Percentiles rank a stretch among this genome's conserved stretches.
Evolutionary conservation across 306 rosid species (phyloP).

Genomic region (Casuarina cunninghamiana): DNA sequence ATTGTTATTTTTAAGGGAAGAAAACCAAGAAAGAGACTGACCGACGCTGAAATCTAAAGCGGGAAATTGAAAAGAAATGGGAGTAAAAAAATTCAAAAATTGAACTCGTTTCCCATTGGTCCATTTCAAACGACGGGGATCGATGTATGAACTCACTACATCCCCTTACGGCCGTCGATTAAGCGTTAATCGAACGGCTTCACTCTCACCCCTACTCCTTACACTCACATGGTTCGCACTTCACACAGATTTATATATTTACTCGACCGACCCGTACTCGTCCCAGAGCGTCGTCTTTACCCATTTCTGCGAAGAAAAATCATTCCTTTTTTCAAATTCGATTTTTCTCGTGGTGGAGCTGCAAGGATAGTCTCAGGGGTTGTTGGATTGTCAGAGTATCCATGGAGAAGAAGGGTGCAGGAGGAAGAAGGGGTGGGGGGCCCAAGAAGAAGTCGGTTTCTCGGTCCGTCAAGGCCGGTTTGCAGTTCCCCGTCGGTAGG

Average conservation of each 20-base stretch:
- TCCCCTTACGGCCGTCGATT: conserved; percentile 40
- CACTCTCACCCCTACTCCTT: not conserved
- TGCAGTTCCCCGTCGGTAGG: conserved; percentile 79
- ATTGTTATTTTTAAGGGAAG: too few species aligned
- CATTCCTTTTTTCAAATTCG: not conserved
- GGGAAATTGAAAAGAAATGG: not conserved
- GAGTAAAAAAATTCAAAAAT: not conserved
- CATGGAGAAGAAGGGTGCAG: conserved; percentile 67
- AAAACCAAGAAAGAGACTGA: too few species aligned
- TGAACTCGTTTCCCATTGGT: conserved; percentile 35
- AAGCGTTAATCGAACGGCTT: conserved; percentile 38
- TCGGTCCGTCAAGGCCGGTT: conserved; percentile 62
- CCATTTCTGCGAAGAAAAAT: not conserved
- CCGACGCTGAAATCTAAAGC: not conserved
- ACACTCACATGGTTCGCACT: not conserved
- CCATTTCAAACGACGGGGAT: conserved; percentile 42
- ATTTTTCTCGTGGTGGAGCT: not conserved
- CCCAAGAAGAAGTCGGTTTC: conserved; percentile 78
- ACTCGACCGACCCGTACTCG: conserved; percentile 19
- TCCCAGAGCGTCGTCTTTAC: not conserved
- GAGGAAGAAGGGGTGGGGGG: conserved; percentile 64
- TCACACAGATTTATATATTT: conserved; percentile 15
- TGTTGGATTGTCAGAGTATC: not conserved
- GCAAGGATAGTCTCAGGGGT: not conserved
- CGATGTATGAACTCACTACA: not conserved